phyloP scores from a whole-genome alignment of 129 eudicot species.

The Arctium minus region DNA sequence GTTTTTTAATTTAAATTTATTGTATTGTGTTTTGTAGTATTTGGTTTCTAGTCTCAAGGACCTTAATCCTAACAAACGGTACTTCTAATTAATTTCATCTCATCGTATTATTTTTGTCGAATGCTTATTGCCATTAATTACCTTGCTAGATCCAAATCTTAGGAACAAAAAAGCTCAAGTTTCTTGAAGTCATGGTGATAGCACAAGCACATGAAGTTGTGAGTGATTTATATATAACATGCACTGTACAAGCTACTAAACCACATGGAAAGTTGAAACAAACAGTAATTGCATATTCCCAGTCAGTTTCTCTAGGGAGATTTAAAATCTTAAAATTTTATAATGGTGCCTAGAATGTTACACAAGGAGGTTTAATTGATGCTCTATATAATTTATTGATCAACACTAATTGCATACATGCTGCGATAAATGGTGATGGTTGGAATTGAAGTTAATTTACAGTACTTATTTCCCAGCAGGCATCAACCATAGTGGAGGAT shows the following conservation, averaged over 20 bases:
- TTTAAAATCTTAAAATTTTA: neutral
- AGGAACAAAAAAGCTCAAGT: neutral
- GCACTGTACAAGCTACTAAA: neutral
- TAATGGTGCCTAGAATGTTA: neutral
- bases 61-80: slow-evolving; percentile 30
- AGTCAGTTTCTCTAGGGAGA: too few relatives aligned
- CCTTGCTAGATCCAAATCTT: neutral
- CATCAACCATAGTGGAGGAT: neutral
- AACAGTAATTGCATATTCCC: too few relatives aligned
- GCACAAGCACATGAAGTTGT: neutral
- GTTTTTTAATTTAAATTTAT: neutral
- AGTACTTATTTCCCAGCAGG: neutral
- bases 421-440: neutral
- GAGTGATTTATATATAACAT: too few relatives aligned
- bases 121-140: neutral
- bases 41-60: slow-evolving; percentile 33
- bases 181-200: neutral
- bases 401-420: neutral
- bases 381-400: neutral
- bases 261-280: neutral
- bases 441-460: neutral
- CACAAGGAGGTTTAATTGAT: neutral
- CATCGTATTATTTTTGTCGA: neutral
- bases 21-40: slow-evolving; percentile 35
- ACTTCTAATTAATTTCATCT: slow-evolving; percentile 5